These are phyloP conservation scores for Fraxinus americana DNA, from an alignment of 257 asterid genomes.

Conservation along the genomic window DNA sequence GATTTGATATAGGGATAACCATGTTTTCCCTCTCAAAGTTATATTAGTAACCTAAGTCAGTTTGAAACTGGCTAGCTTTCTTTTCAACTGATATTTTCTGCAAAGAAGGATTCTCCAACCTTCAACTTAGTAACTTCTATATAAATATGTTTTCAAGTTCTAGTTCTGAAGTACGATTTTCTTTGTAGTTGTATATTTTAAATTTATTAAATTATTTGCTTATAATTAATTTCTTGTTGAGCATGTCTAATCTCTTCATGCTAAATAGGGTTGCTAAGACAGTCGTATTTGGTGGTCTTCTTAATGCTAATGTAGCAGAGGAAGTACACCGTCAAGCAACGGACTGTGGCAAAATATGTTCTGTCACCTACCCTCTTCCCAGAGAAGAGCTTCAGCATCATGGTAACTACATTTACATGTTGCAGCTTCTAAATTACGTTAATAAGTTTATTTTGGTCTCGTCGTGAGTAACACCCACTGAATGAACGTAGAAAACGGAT, in stretches of 20 bases:
- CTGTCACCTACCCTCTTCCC: constrained; percentile 84
- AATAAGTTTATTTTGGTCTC: neutral
- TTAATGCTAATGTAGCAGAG: constrained; percentile 66
- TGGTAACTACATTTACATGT: constrained; percentile 50
- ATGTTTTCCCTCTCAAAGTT: neutral
- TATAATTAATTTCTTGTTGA: too few relatives aligned
- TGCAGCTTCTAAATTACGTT: neutral
- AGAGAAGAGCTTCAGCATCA: constrained; percentile 65
- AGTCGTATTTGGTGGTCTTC: constrained; percentile 83
- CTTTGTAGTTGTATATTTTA: neutral
- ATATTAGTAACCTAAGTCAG: neutral
- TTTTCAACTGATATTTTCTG: neutral
- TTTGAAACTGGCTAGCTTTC: neutral
- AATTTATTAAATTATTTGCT: neutral
- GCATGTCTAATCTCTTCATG: constrained; percentile 13
- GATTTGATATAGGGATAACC: neutral
- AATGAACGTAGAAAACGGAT: too few relatives aligned
- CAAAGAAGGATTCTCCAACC: constrained; percentile 1
- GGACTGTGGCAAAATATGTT: constrained; percentile 62
- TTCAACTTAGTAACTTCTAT: constrained; percentile 14
- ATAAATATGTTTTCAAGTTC: neutral
- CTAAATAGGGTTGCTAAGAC: constrained; percentile 88
- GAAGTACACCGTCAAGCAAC: constrained; percentile 74
- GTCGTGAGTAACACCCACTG: too few relatives aligned
- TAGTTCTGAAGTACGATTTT: neutral